phyloP scores from a whole-genome alignment of 257 asterid species.

The Gentiana straminea region DNA sequence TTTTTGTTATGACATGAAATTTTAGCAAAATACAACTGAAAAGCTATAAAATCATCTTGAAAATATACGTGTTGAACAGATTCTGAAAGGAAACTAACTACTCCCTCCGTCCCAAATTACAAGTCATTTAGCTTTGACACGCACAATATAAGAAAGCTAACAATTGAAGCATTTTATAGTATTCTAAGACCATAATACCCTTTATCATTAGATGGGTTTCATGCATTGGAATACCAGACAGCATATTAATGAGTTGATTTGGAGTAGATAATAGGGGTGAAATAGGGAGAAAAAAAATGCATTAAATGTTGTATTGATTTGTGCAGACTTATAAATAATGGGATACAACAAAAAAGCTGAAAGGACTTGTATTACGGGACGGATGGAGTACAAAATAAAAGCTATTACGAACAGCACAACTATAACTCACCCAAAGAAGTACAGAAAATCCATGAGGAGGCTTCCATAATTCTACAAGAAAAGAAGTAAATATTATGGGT shows the following conservation, averaged over 20 bases:
- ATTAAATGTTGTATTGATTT: background rate
- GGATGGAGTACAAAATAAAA: no score
- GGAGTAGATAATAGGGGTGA: no score
- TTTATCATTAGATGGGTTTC: no score
- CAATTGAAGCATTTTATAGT: no score
- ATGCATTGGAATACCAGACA: no score
- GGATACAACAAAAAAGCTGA: background rate
- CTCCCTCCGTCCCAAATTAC: no score
- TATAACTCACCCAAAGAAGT: conserved; percentile 88
- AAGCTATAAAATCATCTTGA: background rate
- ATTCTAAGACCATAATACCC: no score
- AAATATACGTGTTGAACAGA: conserved; percentile 5
- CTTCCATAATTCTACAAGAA: conserved; percentile 69
- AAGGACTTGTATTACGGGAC: background rate
- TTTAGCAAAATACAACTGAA: conserved; percentile 1
- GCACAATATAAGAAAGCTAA: no score
- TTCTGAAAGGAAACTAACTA: background rate
- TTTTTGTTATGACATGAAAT: no score
- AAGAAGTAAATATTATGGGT: background rate
- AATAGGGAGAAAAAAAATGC: no score
- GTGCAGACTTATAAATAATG: background rate
- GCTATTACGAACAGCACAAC: background rate
- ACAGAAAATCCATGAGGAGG: conserved; percentile 96
- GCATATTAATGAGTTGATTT: no score
- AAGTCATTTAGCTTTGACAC: no score